Conservation (phyloP, 2,329 filamentous ascomycete genomes). For the Clonostachys chloroleuca region DNA sequence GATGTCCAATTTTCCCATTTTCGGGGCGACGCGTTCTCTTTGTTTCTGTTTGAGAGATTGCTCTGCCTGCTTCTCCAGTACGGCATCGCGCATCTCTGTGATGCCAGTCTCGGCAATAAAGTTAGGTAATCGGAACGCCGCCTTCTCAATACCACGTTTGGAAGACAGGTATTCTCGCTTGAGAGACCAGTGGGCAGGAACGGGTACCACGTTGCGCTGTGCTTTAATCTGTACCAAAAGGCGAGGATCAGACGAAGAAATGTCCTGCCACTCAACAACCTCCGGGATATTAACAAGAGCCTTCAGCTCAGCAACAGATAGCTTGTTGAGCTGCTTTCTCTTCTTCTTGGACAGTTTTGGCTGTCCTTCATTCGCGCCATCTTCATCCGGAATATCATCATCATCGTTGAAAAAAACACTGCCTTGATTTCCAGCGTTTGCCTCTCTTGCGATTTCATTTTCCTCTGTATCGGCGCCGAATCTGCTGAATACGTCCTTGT, state of each 20-base stretch:
- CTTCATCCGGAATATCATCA: slow-evolving; percentile 80
- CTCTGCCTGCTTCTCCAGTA: slow-evolving; percentile 91
- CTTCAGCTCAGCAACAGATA: slow-evolving; percentile 94
- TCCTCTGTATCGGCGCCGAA: slow-evolving; percentile 67
- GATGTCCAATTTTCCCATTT: slow-evolving; percentile 96
- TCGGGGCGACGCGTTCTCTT: slow-evolving; percentile 86
- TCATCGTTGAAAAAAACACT: slow-evolving; percentile 82
- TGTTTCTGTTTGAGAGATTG: slow-evolving; percentile 93
- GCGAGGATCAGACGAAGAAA: slow-evolving; percentile 82
- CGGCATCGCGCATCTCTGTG: slow-evolving; percentile 94
- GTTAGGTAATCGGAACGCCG: slow-evolving; percentile 85
- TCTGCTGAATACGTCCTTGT: slow-evolving; percentile 75
- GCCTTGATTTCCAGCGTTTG: slow-evolving; percentile 70
- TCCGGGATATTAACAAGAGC: slow-evolving; percentile 87
- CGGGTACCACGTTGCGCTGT: slow-evolving; percentile 90
- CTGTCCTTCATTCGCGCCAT: slow-evolving; percentile 61
- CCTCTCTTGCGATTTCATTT: slow-evolving; percentile 59
- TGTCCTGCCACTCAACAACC: slow-evolving; percentile 96
- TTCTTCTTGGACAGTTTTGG: slow-evolving; percentile 90
- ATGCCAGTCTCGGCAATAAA: slow-evolving; percentile 98
- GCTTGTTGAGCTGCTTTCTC: slow-evolving; percentile 83
- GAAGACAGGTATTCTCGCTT: slow-evolving; percentile 97
- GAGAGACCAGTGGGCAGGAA: slow-evolving; percentile 89
- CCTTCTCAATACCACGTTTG: slow-evolving; percentile 94
- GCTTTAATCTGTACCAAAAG: slow-evolving; percentile 93